Evolutionary conservation across 495 filamentous ascomycete genomes (phyloP).

Genomic region (Penicillium subrubescens): DNA sequence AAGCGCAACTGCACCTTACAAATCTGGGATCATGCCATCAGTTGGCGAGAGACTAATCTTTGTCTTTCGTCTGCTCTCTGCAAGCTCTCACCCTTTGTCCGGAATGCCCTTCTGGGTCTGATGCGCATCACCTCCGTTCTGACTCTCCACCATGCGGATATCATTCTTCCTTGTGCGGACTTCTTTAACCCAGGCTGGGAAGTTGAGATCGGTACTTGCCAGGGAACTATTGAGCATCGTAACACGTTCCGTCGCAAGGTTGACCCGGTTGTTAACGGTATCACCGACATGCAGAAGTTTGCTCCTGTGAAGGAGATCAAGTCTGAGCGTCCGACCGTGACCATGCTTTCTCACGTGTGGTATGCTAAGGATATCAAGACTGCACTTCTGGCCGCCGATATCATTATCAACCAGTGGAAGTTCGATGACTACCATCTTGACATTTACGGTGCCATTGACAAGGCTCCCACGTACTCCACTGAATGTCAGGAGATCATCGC

Average conservation of each 20-base stretch:
- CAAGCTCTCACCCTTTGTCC: conserved; percentile 59
- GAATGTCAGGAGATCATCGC: conserved; percentile 65
- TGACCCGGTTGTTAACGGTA: conserved; percentile 70
- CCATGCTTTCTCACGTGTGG: conserved; percentile 67
- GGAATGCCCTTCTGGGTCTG: conserved; percentile 56
- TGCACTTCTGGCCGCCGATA: conserved; percentile 62
- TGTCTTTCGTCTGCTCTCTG: conserved; percentile 62
- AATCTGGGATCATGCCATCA: conserved; percentile 71
- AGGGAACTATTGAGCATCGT: conserved; percentile 60
- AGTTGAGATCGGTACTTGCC: conserved; percentile 62
- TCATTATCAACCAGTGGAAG: conserved; percentile 68
- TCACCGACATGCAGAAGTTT: conserved; percentile 66
- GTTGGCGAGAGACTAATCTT: conserved; percentile 64
- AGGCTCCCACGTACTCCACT: conserved; percentile 59
- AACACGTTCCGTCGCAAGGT: conserved; percentile 63
- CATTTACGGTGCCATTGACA: conserved; percentile 65
- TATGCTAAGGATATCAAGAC: conserved; percentile 69
- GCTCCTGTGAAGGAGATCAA: conserved; percentile 60
- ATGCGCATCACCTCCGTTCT: conserved; percentile 62
- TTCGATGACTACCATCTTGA: conserved; percentile 64
- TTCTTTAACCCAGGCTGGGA: conserved; percentile 73
- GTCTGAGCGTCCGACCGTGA: conserved; percentile 59
- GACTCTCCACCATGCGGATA: conserved; percentile 65
- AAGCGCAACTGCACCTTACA: conserved; percentile 61
- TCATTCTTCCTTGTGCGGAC: conserved; percentile 64